These are phyloP conservation scores for Mycena venus DNA, from an alignment of 768 basidiomycete genomes.

Conservation along the genomic window DNA sequence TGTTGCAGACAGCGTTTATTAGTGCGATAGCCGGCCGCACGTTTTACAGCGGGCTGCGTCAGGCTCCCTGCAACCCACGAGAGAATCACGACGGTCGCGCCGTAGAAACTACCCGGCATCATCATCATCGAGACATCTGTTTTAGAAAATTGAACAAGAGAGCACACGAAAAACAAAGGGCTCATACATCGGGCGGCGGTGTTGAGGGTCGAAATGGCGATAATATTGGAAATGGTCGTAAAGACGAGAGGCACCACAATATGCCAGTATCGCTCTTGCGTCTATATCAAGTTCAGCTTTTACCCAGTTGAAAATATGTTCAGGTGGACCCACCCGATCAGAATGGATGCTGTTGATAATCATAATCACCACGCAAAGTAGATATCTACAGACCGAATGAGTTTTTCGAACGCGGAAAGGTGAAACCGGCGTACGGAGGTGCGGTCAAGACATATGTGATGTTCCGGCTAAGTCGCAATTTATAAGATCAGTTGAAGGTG, in stretches of 20 bases:
- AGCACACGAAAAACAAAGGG: neutral
- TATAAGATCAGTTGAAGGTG: neutral
- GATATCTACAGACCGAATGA: neutral
- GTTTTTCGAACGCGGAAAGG: no score
- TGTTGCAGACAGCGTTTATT: conserved; percentile 32
- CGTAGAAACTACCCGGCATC: conserved; percentile 28
- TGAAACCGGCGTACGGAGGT: conserved; percentile 12
- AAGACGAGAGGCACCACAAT: conserved; percentile 28
- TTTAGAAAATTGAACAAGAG: neutral
- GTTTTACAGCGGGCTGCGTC: conserved; percentile 32
- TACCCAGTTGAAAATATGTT: no score
- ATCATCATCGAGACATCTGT: conserved; percentile 34
- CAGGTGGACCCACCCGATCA: conserved; percentile 8
- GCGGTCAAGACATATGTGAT: conserved; percentile 31
- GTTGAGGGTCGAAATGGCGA: conserved; percentile 29
- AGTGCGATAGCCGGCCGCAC: conserved; percentile 28
- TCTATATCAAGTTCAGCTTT: neutral
- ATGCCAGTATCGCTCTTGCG: conserved; percentile 29
- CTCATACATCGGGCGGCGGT: conserved; percentile 31
- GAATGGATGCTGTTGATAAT: conserved; percentile 24
- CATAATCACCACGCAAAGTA: conserved; percentile 31
- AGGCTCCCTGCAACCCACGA: conserved; percentile 30
- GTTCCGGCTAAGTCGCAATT: conserved; percentile 15
- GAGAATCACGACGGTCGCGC: conserved; percentile 29
- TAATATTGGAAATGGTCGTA: conserved; percentile 26